Base-by-base conservation (phyloP, 208 protist species). In the Crithidia bombi region DNA sequence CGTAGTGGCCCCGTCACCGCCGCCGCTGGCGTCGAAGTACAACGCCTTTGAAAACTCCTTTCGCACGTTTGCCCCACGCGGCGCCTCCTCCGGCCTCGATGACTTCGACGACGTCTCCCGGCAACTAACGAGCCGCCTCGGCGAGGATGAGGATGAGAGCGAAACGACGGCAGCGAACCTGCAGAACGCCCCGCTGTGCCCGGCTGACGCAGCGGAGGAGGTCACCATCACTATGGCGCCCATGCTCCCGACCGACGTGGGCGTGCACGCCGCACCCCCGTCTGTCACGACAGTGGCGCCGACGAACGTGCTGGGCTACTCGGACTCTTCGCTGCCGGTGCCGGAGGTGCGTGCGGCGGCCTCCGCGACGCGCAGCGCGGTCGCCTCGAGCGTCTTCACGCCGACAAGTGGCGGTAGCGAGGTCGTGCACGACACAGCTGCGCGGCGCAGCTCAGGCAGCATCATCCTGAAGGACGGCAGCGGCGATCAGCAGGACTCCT, bases 221-320 rank as follows among this genome's bases (percentile, higher is more conserved):
- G 61, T 66, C 12, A 56, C 61, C 44, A 56, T 66, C 33, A 56
- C 61, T 6, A 66, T 46, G 61, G 46, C 56, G 61, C 61, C 61
- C 12, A 46, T 56, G 41, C 30, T 66, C 21, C 9, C 44, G 47
- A 66, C 61, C 4, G 61, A 56, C 33, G 46, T 3, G 12, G 23
- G 30, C 10, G 15, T 46, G 3, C 61, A 54, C 23, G 43, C 19
- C 11, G 35, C 4, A 2, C 9, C 28, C 44, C 44, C 59, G 9
- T 56, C 35, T 19, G 44, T 28, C 12, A 23, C 41, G 4, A 38
- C 30, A n/a, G 30, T 46, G 15, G 4, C 7, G 6, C 12, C 21
- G 10, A 11, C 38, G 6, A 15, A 14, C 30, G 58, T 17, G 7
- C 19, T 25, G 3, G 32, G 58, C 30, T 25, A 3, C 43, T 65